Base-by-base conservation (phyloP, 2,329 filamentous ascomycete species). In the Trichoderma endophyticum region DNA sequence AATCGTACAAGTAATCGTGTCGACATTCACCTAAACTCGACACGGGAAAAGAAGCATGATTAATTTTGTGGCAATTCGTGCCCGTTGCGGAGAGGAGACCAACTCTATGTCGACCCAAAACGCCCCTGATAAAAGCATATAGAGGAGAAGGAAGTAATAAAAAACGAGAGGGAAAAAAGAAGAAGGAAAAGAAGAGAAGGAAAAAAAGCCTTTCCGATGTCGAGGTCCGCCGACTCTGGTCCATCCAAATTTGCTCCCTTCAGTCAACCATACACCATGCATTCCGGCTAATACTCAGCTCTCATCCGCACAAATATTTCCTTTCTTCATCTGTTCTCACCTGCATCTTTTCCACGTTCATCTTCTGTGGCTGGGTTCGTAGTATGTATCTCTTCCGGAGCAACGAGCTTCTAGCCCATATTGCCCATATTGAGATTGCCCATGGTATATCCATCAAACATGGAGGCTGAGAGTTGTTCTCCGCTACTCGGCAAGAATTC, bases 381-480 rank as follows among this genome's bases (percentile, higher is more conserved):
- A 21, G 3, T 62, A 9, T 28, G n/a, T 28, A 39, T 36, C 14
- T 21, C 15, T 2, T 26, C 7, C 6, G 15, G 18, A 9, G 6
- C 5, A 36, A 18, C 34, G 21, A 15, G 24, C 51, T 8, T 43
- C 36, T 61, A 54, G 30, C 69, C 26, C 34, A 71, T 36, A 36
- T 65, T 66, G 12, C 36, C 51, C 69, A 71, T 71, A 51, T 72
- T 54, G 24, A 73, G 73, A 54, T 75, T 75, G 21, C 61, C 66
- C 56, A 71, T 36, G 0, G 76, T 75, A 39, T 78, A 79, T n/a
- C 76, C 76, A 51, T 77, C 77, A 68, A 82, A 82, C 70, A 81
- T 77, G 57, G 78, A 75, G 12, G 77, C 65, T 3, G 79, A 78
- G 14, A 81, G 70, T 57, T 80, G 78, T 11, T 76, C 75, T 34